phyloP scores from a whole-genome alignment of 2,329 filamentous ascomycete species.

The Xylaria sp. region DNA sequence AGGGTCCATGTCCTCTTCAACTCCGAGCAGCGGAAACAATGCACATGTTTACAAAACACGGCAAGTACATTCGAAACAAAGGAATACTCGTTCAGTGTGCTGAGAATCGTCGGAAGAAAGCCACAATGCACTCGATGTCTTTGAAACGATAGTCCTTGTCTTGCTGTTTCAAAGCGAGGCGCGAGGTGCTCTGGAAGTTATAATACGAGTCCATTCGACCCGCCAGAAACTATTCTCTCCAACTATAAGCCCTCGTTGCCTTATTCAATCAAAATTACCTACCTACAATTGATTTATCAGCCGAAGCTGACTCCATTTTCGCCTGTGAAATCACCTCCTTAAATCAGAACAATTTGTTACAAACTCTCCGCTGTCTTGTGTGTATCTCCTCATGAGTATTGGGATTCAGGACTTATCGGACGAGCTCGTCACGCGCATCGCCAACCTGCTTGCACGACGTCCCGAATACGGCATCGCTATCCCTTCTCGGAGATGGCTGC shows the following conservation, averaged over 20 bases:
- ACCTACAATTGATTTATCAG: conserved; percentile 28
- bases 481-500: conserved; percentile 52
- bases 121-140: conserved; percentile 30
- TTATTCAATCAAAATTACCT: conserved; percentile 8
- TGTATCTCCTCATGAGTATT: conserved; percentile 39
- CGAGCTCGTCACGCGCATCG: conserved; percentile 49
- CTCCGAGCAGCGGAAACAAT: conserved; percentile 37
- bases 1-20: neutral
- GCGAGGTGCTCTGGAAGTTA: neutral
- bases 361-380: neutral
- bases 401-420: conserved; percentile 43
- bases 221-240: neutral
- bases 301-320: conserved; percentile 14
- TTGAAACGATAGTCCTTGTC: conserved; percentile 35
- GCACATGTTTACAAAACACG: conserved; percentile 31
- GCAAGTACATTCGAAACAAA: conserved; percentile 26
- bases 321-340: conserved; percentile 15
- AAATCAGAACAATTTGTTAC: conserved; percentile 6
- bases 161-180: neutral
- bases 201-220: conserved; percentile 20
- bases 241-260: neutral
- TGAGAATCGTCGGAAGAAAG: neutral
- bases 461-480: conserved; percentile 47
- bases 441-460: conserved; percentile 52
- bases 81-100: conserved; percentile 10